Conservation (phyloP, 345 rosid species). For the Salix suchowensis region DNA sequence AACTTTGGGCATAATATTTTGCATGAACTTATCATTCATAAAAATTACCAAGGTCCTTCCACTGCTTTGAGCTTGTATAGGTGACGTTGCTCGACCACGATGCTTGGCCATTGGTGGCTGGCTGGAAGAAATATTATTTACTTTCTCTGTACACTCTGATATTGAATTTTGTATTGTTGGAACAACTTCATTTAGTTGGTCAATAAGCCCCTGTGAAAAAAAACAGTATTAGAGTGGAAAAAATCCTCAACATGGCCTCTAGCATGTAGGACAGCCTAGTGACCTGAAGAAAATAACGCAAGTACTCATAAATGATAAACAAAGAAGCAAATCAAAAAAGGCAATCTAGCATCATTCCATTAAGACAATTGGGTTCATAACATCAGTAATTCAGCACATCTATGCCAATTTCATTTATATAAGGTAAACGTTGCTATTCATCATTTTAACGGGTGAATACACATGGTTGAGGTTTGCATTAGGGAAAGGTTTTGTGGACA, state of each 20-base stretch:
- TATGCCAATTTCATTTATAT: too few relatives aligned
- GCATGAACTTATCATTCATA: slow-evolving; percentile 10
- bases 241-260: slow-evolving; percentile 12
- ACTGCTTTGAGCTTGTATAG: slow-evolving; percentile 72
- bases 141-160: slow-evolving; percentile 72
- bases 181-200: slow-evolving; percentile 86
- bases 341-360: not conserved
- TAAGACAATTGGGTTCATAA: too few relatives aligned
- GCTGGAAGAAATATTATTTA: slow-evolving; percentile 52
- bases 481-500: too few relatives aligned
- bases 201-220: slow-evolving; percentile 73
- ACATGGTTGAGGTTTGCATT: too few relatives aligned
- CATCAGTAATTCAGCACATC: too few relatives aligned
- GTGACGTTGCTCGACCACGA: slow-evolving; percentile 52
- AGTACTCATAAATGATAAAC: not conserved
- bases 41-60: slow-evolving; percentile 58
- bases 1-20: slow-evolving; percentile 1
- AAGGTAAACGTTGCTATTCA: too few relatives aligned
- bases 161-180: slow-evolving; percentile 86
- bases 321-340: not conserved
- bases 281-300: not conserved
- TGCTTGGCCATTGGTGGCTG: slow-evolving; percentile 60
- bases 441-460: too few relatives aligned
- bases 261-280: slow-evolving; percentile 1
- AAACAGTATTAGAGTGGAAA: slow-evolving; percentile 15